Conservation (phyloP, 305 asterid genomes). For the Ajuga reptans region DNA sequence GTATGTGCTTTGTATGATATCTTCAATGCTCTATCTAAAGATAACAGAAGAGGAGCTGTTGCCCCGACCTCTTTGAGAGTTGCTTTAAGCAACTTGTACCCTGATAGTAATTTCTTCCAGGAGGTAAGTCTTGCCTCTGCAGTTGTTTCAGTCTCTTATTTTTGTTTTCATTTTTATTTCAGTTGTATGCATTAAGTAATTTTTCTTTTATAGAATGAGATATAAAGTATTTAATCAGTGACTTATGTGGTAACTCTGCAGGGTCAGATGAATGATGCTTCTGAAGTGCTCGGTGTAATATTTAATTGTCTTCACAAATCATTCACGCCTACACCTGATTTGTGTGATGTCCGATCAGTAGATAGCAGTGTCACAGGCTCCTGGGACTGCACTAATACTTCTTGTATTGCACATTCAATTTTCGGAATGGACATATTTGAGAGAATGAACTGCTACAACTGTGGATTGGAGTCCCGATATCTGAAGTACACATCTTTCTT, state of each 20-base stretch:
- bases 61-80: constrained; percentile 69
- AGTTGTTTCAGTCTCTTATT: background rate
- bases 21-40: constrained; percentile 51
- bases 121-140: constrained; percentile 40
- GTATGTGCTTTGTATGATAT: constrained; percentile 59
- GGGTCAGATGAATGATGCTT: constrained; percentile 96
- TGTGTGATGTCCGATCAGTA: constrained; percentile 44
- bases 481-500: constrained; percentile 77
- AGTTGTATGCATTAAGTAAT: background rate
- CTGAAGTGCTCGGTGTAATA: constrained; percentile 76
- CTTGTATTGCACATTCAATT: constrained; percentile 69
- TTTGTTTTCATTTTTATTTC: background rate
- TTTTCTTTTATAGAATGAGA: constrained; percentile 1
- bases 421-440: constrained; percentile 80
- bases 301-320: constrained; percentile 75
- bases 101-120: constrained; percentile 70
- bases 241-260: constrained; percentile 28
- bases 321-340: constrained; percentile 40
- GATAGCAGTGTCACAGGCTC: constrained; percentile 47
- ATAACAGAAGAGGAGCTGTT: constrained; percentile 46
- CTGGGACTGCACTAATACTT: constrained; percentile 63
- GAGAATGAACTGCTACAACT: constrained; percentile 67
- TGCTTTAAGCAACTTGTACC: constrained; percentile 71
- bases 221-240: background rate
- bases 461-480: constrained; percentile 71